Conservation (phyloP, 768 basidiomycete species). For the Leccinum barrowsii region DNA sequence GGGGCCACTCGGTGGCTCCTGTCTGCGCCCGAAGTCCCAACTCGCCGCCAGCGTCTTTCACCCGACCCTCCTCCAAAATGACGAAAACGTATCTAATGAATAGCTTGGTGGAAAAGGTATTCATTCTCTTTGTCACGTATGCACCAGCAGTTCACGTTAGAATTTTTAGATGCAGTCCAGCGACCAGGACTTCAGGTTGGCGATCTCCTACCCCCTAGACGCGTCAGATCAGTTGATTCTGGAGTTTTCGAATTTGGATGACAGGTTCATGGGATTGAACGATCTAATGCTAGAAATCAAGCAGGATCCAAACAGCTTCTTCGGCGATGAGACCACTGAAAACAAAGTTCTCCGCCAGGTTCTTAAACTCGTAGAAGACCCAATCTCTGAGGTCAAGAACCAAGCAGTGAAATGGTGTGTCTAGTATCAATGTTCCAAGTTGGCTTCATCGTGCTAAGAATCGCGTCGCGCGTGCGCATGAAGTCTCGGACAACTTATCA, state of each 20-base stretch:
- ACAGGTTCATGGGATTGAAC: conserved; percentile 96
- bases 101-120: conserved; percentile 77
- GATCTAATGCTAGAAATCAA: conserved; percentile 89
- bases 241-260: conserved; percentile 10
- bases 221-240: conserved; percentile 16
- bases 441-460: conserved; percentile 3
- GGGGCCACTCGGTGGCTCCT: conserved; percentile 18
- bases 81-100: conserved; percentile 86
- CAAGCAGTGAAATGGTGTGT: conserved; percentile 89
- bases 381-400: conserved; percentile 98
- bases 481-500: conserved; percentile 88
- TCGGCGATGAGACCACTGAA: conserved; percentile 84
- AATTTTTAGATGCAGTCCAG: conserved; percentile 74
- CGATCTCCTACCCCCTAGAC: conserved; percentile 11
- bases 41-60: conserved; percentile 1
- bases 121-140: background rate
- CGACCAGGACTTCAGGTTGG: conserved; percentile 86
- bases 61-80: conserved; percentile 43
- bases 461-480: background rate
- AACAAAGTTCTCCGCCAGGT: conserved; percentile 82
- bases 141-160: conserved; percentile 2
- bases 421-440: background rate
- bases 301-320: conserved; percentile 68
- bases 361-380: conserved; percentile 83
- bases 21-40: conserved; percentile 5